Percentiles rank a stretch among this genome's conserved stretches.
Conservation (phyloP, 306 rosid genomes). For the Corylus heterophylla region DNA sequence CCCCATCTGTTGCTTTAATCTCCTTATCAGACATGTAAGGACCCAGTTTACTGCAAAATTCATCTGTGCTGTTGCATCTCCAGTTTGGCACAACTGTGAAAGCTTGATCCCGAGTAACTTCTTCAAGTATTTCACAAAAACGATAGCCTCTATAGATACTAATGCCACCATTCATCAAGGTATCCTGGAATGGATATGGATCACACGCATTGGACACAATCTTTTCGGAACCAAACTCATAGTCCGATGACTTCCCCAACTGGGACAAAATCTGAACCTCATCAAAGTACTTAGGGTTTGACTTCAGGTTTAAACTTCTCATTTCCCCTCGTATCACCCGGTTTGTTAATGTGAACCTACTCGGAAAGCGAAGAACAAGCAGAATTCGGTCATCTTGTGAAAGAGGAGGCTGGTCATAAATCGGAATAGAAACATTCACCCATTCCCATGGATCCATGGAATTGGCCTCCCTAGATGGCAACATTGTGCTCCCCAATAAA, state of each 20-base stretch:
- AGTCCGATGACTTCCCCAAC: slow-evolving; percentile 53
- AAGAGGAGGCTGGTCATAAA: slow-evolving; percentile 45
- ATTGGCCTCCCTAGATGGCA: slow-evolving; percentile 71
- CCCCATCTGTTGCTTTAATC: slow-evolving; percentile 72
- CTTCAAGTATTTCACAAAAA: slow-evolving; percentile 72
- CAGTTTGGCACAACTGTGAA: slow-evolving; percentile 77
- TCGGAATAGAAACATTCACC: slow-evolving; percentile 50
- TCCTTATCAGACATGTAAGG: slow-evolving; percentile 62
- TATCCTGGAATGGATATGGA: slow-evolving; percentile 70
- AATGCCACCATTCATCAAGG: slow-evolving; percentile 35
- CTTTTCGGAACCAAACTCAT: slow-evolving; percentile 49
- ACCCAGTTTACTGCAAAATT: slow-evolving; percentile 79
- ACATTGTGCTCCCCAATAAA: slow-evolving; percentile 74
- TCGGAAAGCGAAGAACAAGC: slow-evolving; percentile 71
- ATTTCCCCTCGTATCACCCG: slow-evolving; percentile 70
- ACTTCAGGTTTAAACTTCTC: slow-evolving; percentile 69
- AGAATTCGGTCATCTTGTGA: slow-evolving; percentile 76
- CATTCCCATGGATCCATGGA: slow-evolving; percentile 71
- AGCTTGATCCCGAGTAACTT: slow-evolving; percentile 58
- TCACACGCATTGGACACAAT: slow-evolving; percentile 69
- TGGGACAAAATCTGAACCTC: slow-evolving; percentile 65
- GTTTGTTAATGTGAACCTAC: slow-evolving; percentile 57
- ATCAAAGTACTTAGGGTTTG: slow-evolving; percentile 75
- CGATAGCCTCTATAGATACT: slow-evolving; percentile 52
- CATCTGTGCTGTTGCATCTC: slow-evolving; percentile 68